Conservation (phyloP, 768 basidiomycete species). For the Suillus americanus region DNA sequence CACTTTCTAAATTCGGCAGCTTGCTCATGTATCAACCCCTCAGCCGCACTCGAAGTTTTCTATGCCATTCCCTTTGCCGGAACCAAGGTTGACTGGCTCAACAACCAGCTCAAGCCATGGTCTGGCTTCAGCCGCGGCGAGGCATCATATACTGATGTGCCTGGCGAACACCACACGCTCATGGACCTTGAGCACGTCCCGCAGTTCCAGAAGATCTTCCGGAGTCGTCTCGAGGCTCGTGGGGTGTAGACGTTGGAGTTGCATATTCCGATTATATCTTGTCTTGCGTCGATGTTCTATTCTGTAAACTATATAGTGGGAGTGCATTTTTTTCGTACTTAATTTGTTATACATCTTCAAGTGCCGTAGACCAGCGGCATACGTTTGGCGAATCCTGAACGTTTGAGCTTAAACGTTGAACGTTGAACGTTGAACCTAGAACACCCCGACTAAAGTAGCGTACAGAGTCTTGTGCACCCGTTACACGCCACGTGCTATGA, state of each 20-base stretch:
- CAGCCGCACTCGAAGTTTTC: conserved; percentile 25
- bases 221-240: conserved; percentile 22
- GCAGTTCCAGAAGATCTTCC: conserved; percentile 30
- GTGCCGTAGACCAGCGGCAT: neutral
- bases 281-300: neutral
- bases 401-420: no score
- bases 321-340: neutral
- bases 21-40: conserved; percentile 4
- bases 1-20: neutral
- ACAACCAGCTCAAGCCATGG: conserved; percentile 30
- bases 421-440: no score
- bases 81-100: conserved; percentile 29
- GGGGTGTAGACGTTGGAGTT: conserved; percentile 16
- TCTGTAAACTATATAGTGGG: neutral
- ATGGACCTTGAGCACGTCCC: conserved; percentile 34
- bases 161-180: conserved; percentile 29
- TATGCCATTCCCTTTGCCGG: conserved; percentile 29
- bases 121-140: conserved; percentile 22
- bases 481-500: neutral
- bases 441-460: neutral
- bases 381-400: neutral
- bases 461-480: neutral
- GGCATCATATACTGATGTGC: conserved; percentile 25
- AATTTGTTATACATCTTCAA: neutral
- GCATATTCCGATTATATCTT: neutral